These are phyloP conservation scores for Rhodosporidiobolus sp. DNA, from an alignment of 768 basidiomycete species.

Conservation along the genomic window DNA sequence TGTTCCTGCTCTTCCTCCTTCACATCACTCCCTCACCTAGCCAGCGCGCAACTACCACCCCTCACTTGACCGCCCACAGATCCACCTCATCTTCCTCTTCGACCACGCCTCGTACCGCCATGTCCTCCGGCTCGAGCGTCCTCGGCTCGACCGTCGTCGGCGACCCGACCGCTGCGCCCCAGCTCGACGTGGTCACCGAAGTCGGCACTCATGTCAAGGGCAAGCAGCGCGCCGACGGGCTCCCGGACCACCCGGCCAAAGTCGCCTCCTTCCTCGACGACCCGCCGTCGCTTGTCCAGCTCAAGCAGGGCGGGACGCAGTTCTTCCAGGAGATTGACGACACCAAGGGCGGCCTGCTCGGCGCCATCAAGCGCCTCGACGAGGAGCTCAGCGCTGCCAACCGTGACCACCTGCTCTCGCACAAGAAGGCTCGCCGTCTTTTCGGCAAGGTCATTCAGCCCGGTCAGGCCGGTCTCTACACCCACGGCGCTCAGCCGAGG, in stretches of 20 bases:
- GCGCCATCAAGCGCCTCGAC: conserved; percentile 69
- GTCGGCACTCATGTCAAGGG: not conserved
- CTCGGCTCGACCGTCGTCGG: no score
- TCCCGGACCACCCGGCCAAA: not conserved
- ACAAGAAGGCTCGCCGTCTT: conserved; percentile 61
- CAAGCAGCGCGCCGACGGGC: not conserved
- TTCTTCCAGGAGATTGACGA: conserved; percentile 70
- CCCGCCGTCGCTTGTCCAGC: not conserved
- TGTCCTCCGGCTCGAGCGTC: no score
- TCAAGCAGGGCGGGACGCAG: conserved; percentile 45
- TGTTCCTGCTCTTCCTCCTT: no score
- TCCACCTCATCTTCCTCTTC: no score
- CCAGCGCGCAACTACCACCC: no score
- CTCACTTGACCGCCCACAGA: no score
- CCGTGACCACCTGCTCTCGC: conserved; percentile 5
- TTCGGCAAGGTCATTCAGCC: conserved; percentile 68
- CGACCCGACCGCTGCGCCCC: no score
- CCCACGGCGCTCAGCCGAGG: conserved; percentile 78
- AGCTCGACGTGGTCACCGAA: no score
- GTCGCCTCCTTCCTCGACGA: not conserved
- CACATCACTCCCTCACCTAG: no score
- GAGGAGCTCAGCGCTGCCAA: conserved; percentile 52
- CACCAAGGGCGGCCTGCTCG: conserved; percentile 58
- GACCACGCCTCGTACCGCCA: no score
- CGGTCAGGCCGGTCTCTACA: conserved; percentile 69